Conservation (phyloP, 2,329 filamentous ascomycete genomes). For the Xylariaceae sp. region DNA sequence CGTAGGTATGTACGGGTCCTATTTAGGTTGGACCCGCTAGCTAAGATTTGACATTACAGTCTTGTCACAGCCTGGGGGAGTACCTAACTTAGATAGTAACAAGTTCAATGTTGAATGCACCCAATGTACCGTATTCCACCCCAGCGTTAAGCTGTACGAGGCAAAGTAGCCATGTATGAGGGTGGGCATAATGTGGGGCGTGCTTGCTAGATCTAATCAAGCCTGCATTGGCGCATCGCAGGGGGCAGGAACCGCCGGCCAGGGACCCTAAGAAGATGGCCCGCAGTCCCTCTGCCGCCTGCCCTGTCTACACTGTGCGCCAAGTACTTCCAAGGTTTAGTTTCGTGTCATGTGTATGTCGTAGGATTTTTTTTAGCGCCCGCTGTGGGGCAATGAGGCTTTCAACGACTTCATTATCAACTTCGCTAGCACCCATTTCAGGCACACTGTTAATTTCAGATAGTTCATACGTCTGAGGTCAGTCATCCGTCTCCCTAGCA, state of each 20-base stretch:
- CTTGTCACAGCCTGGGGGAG: too few species aligned
- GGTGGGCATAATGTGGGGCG: not conserved
- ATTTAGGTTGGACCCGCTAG: not conserved
- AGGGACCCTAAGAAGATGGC: not conserved
- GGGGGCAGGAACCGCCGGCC: not conserved
- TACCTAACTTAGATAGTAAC: too few species aligned
- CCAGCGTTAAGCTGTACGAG: not conserved
- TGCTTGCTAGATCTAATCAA: not conserved
- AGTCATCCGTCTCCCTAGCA: too few species aligned
- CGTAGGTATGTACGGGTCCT: not conserved
- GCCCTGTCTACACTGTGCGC: not conserved
- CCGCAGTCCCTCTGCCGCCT: not conserved
- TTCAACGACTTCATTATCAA: constrained; percentile 18
- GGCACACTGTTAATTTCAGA: not conserved
- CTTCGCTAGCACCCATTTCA: not conserved
- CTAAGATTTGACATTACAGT: not conserved
- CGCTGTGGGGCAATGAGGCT: constrained; percentile 31
- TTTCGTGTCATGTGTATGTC: constrained; percentile 24
- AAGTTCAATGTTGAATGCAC: not conserved
- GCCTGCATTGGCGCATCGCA: not conserved
- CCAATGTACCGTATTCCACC: not conserved
- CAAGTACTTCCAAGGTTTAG: constrained; percentile 5
- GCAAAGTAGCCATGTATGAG: not conserved
- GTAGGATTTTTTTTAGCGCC: constrained; percentile 29
- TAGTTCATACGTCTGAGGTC: not conserved